These are phyloP conservation scores for Pyrenula aspistea DNA, from an alignment of 495 filamentous ascomycete genomes.

Conservation along the genomic window DNA sequence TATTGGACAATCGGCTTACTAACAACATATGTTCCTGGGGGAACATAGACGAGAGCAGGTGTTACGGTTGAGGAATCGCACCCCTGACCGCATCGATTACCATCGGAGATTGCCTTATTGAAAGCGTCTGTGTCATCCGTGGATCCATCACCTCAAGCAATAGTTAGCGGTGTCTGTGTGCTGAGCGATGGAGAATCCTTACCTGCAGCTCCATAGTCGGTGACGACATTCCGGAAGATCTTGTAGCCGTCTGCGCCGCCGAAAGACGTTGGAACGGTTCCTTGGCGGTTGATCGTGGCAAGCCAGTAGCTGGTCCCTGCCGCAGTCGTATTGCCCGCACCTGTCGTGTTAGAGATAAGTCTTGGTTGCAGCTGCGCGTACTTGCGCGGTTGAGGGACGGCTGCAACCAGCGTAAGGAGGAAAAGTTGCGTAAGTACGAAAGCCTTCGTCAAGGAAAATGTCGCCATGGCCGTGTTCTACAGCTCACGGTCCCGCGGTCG, in stretches of 20 bases:
- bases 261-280: constrained; percentile 42
- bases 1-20: constrained; percentile 44
- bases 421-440: constrained; percentile 15
- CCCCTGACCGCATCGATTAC: constrained; percentile 32
- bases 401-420: constrained; percentile 27
- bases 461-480: neutral
- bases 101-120: constrained; percentile 33
- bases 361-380: no score
- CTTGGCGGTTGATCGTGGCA: constrained; percentile 57
- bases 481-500: constrained; percentile 2
- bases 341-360: no score
- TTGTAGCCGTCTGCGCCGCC: constrained; percentile 46
- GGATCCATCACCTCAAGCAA: constrained; percentile 17
- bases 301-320: constrained; percentile 56
- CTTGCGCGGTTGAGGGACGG: constrained; percentile 22
- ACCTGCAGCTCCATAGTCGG: constrained; percentile 33
- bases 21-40: constrained; percentile 49
- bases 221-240: constrained; percentile 55
- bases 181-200: neutral
- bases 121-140: constrained; percentile 44
- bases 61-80: constrained; percentile 37
- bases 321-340: constrained; percentile 3
- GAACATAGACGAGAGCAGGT: constrained; percentile 43
- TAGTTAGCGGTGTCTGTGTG: constrained; percentile 4
- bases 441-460: neutral